Conservation (phyloP, 805 yeast species). For the Wickerhamomyces queroliae region DNA sequence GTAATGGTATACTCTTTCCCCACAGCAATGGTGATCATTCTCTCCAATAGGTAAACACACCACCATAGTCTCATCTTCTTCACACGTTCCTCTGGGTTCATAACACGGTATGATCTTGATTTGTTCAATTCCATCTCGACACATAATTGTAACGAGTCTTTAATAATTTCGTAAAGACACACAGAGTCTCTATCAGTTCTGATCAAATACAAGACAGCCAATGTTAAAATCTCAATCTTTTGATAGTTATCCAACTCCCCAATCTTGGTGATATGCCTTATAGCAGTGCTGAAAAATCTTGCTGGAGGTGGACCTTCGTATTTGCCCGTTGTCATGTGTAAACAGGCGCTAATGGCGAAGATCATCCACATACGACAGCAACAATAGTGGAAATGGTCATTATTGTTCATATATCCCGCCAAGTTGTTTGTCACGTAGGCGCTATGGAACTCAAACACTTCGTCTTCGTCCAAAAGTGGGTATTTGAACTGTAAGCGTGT, state of each 20-base stretch:
- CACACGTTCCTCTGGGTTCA: conserved; percentile 23
- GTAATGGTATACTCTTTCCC: conserved; percentile 51
- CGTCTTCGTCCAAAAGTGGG: conserved; percentile 48
- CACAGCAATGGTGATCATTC: conserved; percentile 56
- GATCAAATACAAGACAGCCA: conserved; percentile 49
- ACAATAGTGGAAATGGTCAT: conserved; percentile 41
- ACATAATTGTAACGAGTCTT: conserved; percentile 46
- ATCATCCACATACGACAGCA: conserved; percentile 54
- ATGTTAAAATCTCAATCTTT: conserved; percentile 45
- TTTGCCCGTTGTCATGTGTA: conserved; percentile 50
- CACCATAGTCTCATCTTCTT: conserved; percentile 52
- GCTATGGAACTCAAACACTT: conserved; percentile 43
- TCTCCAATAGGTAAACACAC: conserved; percentile 58
- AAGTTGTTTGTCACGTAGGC: conserved; percentile 35
- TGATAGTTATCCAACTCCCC: conserved; percentile 34
- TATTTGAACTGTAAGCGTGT: conserved; percentile 50
- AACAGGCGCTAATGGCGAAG: conserved; percentile 44
- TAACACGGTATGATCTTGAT: conserved; percentile 27
- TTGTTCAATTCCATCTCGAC: conserved; percentile 31
- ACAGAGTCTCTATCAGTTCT: conserved; percentile 58
- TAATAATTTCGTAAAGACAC: conserved; percentile 45
- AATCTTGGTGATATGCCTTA: conserved; percentile 47
- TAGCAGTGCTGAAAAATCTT: conserved; percentile 53
- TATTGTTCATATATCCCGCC: conserved; percentile 29
- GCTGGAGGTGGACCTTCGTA: conserved; percentile 50